Percentiles rank a stretch among this genome's conserved stretches.
Conservation (phyloP, 2,329 filamentous ascomycete species). For the Diaporthe ilicicola region DNA sequence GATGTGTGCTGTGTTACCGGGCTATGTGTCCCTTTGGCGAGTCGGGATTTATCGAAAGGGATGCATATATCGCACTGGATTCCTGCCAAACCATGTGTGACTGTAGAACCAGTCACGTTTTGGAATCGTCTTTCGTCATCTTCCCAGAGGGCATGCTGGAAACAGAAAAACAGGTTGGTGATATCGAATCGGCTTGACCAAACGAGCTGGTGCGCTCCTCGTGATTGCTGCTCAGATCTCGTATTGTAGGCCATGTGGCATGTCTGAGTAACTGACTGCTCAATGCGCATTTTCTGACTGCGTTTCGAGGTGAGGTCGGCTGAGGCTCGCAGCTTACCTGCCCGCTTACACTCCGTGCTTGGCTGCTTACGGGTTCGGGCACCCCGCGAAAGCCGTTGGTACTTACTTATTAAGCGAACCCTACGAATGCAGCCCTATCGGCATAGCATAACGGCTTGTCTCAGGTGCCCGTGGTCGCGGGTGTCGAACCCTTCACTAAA, state of each 20-base stretch:
- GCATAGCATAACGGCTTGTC: constrained; percentile 12
- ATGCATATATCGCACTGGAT: background rate
- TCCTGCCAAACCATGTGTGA: constrained; percentile 17
- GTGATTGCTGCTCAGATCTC: background rate
- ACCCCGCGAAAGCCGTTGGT: background rate
- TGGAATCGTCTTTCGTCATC: background rate
- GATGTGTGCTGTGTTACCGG: constrained; percentile 20
- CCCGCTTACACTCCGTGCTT: constrained; percentile 18
- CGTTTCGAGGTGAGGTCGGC: background rate
- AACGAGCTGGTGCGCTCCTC: background rate
- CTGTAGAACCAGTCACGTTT: background rate
- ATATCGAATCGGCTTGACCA: background rate
- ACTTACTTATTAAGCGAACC: constrained; percentile 2
- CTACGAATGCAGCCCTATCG: constrained; percentile 14
- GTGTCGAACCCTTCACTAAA: background rate
- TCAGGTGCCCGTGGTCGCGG: background rate
- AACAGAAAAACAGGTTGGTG: background rate
- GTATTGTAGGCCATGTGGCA: background rate
- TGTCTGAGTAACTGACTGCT: background rate
- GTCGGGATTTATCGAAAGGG: background rate
- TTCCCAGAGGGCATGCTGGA: background rate
- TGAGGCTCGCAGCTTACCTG: constrained; percentile 6
- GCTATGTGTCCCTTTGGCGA: background rate
- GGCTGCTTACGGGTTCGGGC: constrained; percentile 13
- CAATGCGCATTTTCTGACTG: background rate